Evolutionary conservation across 2,329 filamentous ascomycete genomes (phyloP).

Genomic region (Venturia pyrina): DNA sequence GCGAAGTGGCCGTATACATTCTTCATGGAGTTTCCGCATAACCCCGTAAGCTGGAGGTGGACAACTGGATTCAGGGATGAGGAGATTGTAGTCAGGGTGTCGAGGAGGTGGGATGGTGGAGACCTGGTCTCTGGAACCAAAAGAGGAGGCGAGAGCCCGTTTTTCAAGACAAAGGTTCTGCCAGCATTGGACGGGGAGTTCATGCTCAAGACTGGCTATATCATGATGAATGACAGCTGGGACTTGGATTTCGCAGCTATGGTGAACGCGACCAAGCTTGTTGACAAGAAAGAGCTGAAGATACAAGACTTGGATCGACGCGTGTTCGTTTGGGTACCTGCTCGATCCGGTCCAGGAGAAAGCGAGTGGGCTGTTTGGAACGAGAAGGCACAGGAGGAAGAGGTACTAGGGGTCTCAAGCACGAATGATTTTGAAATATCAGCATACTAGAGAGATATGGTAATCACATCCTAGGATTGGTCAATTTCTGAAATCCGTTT

Average conservation of each 20-base stretch:
- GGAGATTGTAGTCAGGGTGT: constrained; percentile 74
- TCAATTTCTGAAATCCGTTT: too few species aligned
- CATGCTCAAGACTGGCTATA: constrained; percentile 72
- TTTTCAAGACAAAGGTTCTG: constrained; percentile 53
- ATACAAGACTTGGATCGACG: constrained; percentile 61
- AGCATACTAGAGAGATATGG: too few species aligned
- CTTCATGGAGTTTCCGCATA: constrained; percentile 51
- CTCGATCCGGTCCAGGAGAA: constrained; percentile 25
- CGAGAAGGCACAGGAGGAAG: constrained; percentile 23
- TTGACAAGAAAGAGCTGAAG: constrained; percentile 50
- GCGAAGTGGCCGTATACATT: constrained; percentile 38
- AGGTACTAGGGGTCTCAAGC: constrained; percentile 18
- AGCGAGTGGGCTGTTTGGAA: constrained; percentile 64
- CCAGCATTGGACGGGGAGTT: constrained; percentile 60
- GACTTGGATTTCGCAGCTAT: constrained; percentile 80
- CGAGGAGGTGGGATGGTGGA: constrained; percentile 58
- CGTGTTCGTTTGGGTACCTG: constrained; percentile 48
- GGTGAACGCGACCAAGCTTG: constrained; percentile 59
- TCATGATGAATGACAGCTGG: constrained; percentile 78
- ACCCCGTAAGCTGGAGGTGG: constrained; percentile 64
- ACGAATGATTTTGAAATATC: constrained; percentile 16
- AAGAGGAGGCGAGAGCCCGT: constrained; percentile 41
- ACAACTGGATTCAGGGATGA: constrained; percentile 63
- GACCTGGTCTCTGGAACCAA: constrained; percentile 45
- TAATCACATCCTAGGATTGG: too few species aligned